Evolutionary conservation across 1,139 yeast species (phyloP).

Genomic region (Magnusiomyces paraingens): DNA sequence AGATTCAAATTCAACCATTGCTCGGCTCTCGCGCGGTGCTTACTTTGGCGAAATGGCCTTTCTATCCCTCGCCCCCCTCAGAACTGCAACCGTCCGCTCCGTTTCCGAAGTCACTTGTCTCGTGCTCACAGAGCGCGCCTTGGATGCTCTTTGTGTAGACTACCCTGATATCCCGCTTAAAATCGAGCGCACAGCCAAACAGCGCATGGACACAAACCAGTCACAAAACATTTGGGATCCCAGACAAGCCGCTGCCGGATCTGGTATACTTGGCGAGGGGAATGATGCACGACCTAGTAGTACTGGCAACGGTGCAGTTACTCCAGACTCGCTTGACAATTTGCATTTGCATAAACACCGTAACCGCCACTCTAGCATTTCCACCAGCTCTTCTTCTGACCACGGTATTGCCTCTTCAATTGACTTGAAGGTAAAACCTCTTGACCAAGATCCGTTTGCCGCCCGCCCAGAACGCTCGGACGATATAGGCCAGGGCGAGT

Average conservation of each 20-base stretch:
- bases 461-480: neutral
- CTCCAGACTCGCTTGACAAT: conserved; percentile 3
- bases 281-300: neutral
- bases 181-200: conserved; percentile 54
- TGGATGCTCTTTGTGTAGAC: conserved; percentile 47
- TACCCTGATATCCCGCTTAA: conserved; percentile 55
- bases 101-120: conserved; percentile 54
- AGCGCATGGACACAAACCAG: conserved; percentile 47
- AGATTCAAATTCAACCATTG: conserved; percentile 37
- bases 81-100: conserved; percentile 61
- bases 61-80: conserved; percentile 42
- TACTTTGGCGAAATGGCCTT: conserved; percentile 78
- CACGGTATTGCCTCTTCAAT: conserved; percentile 4
- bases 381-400: conserved; percentile 8
- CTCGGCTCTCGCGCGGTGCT: conserved; percentile 54
- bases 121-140: conserved; percentile 48
- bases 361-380: conserved; percentile 4
- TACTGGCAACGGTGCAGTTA: neutral
- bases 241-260: too few species aligned
- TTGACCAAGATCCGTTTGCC: conserved; percentile 11
- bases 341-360: conserved; percentile 1
- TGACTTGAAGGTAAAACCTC: conserved; percentile 8
- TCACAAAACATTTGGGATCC: conserved; percentile 28
- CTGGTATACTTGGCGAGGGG: neutral
- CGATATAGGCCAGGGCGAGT: conserved; percentile 3